Base-by-base conservation (phyloP, 1,284 basidiomycete genomes). In the Ceratobasidium sp. region DNA sequence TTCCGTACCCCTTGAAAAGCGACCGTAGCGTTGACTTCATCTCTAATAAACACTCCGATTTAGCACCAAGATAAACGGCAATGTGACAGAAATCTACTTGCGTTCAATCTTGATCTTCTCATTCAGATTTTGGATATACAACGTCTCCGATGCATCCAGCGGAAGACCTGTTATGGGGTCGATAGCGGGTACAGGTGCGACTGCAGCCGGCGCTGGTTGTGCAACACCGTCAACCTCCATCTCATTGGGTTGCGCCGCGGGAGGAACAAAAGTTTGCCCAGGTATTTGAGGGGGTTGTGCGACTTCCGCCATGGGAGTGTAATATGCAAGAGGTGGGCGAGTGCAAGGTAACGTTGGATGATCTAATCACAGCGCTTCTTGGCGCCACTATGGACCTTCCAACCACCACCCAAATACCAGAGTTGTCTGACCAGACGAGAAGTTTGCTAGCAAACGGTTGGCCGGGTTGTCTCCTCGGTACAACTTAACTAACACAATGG, bases 71-170 rank as follows among this genome's bases (percentile, higher is more conserved):
- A 20, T 66, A n/a, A 38, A 77, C 48, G 55, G 62, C 33, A 33
- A 27, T 48, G 38, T n/a, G 55, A 50, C 75, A 62, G 30, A 27
- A 74, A 68, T 20, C 3, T n/a, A 84, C 87, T 78, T 78, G 95
- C 94, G 92, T 80, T 91, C 90, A 75, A 96, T 88, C 85, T 95
- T 95, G 81, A 99, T 95, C 86, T 95, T 96, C 87, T 99, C 97
- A 85, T 99, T 99, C 83, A 99, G 87, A 85, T 99, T 99, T 85
- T 98, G 95, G 81, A 99, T 92, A 84, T 99, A 99, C 55, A 99
- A 88, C 20, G 97, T 99, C 85, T 97, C 95, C 64, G 92, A 90
- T 48, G 88, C 88, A 6, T 80, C 79, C 4, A 60, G 23, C 27
- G 79, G 79, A 44, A 77, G 50, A 18, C 67, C 79, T 18, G 74